Evolutionary conservation across 305 asterid species (phyloP).

Genomic region (Petunia hybrid): DNA sequence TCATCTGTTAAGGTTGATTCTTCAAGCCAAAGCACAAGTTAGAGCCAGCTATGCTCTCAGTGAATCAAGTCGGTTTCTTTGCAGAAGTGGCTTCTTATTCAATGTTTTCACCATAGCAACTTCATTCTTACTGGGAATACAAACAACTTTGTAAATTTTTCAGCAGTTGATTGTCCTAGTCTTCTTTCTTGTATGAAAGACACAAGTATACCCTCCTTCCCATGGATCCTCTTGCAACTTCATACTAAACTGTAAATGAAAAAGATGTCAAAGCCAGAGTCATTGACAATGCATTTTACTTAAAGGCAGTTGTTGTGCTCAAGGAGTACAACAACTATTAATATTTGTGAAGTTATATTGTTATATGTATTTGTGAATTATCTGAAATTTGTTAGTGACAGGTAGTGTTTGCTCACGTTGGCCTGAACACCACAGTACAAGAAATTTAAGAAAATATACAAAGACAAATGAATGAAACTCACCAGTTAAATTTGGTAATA

Average conservation of each 20-base stretch:
- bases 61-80: slow-evolving; percentile 9
- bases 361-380: no score
- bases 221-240: background rate
- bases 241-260: background rate
- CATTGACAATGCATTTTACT: background rate
- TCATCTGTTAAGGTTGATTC: slow-evolving; percentile 22
- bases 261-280: background rate
- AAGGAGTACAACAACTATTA: no score
- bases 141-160: background rate
- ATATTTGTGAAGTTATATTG: no score
- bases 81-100: slow-evolving; percentile 23
- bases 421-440: no score
- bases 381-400: no score
- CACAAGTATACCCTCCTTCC: background rate
- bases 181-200: background rate
- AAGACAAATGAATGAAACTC: no score
- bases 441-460: no score
- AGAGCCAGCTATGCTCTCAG: slow-evolving; percentile 20
- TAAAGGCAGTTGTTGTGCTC: background rate
- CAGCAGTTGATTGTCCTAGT: background rate
- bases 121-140: background rate
- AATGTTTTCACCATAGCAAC: background rate
- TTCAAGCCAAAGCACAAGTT: slow-evolving; percentile 26
- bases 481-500: no score
- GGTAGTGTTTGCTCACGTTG: no score